Percentiles rank a stretch among this genome's conserved stretches.
Evolutionary conservation across 2,329 filamentous ascomycete species (phyloP).

Genomic region (Lojkania enalia): DNA sequence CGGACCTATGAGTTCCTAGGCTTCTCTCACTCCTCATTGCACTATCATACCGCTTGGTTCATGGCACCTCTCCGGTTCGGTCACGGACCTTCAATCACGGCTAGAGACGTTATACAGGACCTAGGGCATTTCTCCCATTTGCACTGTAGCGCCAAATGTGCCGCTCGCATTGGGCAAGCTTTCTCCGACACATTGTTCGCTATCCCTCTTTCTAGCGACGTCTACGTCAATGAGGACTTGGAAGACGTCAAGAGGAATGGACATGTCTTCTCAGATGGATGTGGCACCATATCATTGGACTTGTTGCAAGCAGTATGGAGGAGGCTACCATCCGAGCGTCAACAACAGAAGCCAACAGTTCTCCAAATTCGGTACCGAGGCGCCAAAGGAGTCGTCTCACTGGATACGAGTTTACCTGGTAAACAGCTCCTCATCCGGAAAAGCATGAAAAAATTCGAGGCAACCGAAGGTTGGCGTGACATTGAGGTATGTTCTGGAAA

Average conservation of each 20-base stretch:
- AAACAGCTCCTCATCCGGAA: constrained; percentile 62
- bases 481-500: constrained; percentile 76
- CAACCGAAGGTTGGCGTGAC: constrained; percentile 43
- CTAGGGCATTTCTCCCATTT: constrained; percentile 52
- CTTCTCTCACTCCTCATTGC: constrained; percentile 39
- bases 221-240: constrained; percentile 49
- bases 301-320: background rate
- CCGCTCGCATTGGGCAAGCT: constrained; percentile 65
- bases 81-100: constrained; percentile 54
- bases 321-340: background rate
- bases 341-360: constrained; percentile 51
- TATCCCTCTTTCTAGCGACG: constrained; percentile 56
- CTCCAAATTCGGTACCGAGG: constrained; percentile 75
- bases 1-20: constrained; percentile 37
- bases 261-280: constrained; percentile 42
- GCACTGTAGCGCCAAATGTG: constrained; percentile 59
- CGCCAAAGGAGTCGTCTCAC: constrained; percentile 75
- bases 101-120: constrained; percentile 55
- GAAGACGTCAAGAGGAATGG: constrained; percentile 59
- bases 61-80: constrained; percentile 34
- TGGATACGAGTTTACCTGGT: constrained; percentile 65
- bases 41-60: constrained; percentile 37
- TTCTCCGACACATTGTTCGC: constrained; percentile 79
- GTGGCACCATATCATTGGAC: background rate
- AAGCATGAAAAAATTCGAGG: constrained; percentile 76